Evolutionary conservation across 352 stramenopile species (phyloP).

Genomic region (Albugo laibachii): DNA sequence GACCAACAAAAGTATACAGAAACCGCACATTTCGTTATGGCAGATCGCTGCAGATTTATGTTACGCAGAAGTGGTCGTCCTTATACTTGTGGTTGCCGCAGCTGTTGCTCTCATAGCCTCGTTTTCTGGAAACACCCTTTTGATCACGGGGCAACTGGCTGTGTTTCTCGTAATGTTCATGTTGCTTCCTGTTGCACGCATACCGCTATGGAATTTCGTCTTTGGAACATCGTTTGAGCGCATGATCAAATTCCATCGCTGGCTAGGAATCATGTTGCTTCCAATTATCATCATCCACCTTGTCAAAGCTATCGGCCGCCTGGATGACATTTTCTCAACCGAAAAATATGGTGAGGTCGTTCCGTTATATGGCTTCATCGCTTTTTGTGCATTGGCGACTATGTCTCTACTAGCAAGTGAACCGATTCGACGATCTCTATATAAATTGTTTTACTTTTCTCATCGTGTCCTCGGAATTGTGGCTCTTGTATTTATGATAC

Average conservation of each 20-base stretch:
- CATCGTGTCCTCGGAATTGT: conserved; percentile 54
- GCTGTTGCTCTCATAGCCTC: conserved; percentile 17
- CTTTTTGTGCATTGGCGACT: conserved; percentile 28
- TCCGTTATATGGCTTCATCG: conserved; percentile 38
- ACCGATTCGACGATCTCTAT: conserved; percentile 40
- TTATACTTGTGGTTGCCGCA: conserved; percentile 37
- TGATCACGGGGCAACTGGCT: conserved; percentile 29
- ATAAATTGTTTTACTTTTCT: conserved; percentile 57
- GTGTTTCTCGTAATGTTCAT: conserved; percentile 66
- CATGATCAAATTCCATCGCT: conserved; percentile 73
- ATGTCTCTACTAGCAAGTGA: conserved; percentile 37
- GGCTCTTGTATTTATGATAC: conserved; percentile 52
- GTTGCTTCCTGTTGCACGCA: conserved; percentile 35
- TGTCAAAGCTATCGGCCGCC: conserved; percentile 21
- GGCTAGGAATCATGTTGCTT: conserved; percentile 39
- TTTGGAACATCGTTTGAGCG: conserved; percentile 65
- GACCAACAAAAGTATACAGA: conserved; percentile 7
- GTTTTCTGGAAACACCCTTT: conserved; percentile 14
- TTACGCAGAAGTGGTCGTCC: conserved; percentile 35
- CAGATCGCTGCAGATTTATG: conserved; percentile 34
- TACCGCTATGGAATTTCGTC: conserved; percentile 35
- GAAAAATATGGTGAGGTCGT: conserved; percentile 32
- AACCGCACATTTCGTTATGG: conserved; percentile 21
- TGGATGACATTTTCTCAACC: conserved; percentile 12
- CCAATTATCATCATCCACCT: conserved; percentile 39